phyloP scores from a whole-genome alignment of 2,329 filamentous ascomycete species.

The Aspergillus novoparasiticus region DNA sequence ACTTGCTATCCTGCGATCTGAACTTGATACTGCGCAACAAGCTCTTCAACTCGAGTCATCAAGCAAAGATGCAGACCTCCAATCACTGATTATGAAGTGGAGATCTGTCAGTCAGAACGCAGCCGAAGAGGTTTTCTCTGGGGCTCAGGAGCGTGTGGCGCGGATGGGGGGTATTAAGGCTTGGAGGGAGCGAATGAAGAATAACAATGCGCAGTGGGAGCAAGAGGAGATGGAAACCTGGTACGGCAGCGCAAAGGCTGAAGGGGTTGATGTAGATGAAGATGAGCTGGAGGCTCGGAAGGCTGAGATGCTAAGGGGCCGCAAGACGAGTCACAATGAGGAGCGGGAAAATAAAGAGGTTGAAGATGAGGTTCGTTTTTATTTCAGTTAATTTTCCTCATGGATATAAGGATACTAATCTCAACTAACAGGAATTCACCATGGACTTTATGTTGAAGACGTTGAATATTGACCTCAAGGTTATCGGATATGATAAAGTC shows the following conservation, averaged over 20 bases:
- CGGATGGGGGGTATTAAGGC: conserved; percentile 64
- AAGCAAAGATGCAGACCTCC: conserved; percentile 57
- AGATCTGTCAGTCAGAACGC: conserved; percentile 60
- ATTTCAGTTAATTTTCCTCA: conserved; percentile 14
- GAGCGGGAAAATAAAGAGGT: conserved; percentile 40
- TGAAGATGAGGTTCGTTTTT: conserved; percentile 36
- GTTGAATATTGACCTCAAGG: conserved; percentile 62
- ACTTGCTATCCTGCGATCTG: conserved; percentile 33
- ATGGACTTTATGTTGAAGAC: conserved; percentile 71
- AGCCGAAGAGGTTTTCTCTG: conserved; percentile 68
- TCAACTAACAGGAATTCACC: conserved; percentile 59
- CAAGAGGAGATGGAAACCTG: conserved; percentile 40
- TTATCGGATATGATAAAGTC: conserved; percentile 65
- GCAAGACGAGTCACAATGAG: conserved; percentile 31
- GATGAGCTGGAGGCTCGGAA: conserved; percentile 35
- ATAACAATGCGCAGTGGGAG: conserved; percentile 46
- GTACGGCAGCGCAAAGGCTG: conserved; percentile 37
- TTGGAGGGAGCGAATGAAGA: conserved; percentile 55
- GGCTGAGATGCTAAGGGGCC: conserved; percentile 42
- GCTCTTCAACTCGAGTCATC: conserved; percentile 54
- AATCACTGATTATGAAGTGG: conserved; percentile 63
- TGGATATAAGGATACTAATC: background rate
- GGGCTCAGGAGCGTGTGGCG: conserved; percentile 62
- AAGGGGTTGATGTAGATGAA: conserved; percentile 38
- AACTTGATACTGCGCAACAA: conserved; percentile 56